These are phyloP conservation scores for Phytophthora cactorum DNA, from an alignment of 352 stramenopile genomes.

Conservation along the genomic window DNA sequence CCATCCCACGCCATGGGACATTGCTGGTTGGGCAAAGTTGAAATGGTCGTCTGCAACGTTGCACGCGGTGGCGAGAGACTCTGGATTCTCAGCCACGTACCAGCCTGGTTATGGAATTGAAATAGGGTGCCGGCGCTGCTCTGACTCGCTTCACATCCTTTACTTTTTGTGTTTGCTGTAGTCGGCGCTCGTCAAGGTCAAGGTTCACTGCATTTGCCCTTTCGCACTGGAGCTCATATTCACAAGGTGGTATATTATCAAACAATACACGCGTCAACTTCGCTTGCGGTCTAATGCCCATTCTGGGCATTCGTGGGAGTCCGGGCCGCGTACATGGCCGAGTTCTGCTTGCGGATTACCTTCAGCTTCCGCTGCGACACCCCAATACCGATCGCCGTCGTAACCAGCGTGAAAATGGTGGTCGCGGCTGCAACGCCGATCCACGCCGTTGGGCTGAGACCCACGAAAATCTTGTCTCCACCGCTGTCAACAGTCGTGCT, in stretches of 20 bases:
- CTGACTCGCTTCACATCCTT: constrained; percentile 17
- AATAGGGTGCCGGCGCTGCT: constrained; percentile 21
- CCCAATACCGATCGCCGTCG: constrained; percentile 47
- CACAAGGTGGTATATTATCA: constrained; percentile 11
- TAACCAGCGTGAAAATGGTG: constrained; percentile 55
- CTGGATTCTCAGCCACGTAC: constrained; percentile 24
- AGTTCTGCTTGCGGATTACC: constrained; percentile 59
- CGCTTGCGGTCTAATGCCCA: constrained; percentile 7
- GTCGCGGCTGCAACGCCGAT: constrained; percentile 59
- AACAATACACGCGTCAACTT: constrained; percentile 3
- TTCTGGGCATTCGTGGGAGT: constrained; percentile 20
- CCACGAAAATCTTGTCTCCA: constrained; percentile 66
- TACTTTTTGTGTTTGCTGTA: constrained; percentile 7
- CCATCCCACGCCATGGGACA: constrained; percentile 15
- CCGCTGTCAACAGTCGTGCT: constrained; percentile 65
- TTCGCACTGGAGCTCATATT: constrained; percentile 8
- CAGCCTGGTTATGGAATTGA: constrained; percentile 16
- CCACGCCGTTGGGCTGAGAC: constrained; percentile 58
- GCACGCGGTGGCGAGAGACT: constrained; percentile 6
- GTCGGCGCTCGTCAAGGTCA: neutral
- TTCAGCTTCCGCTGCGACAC: constrained; percentile 53
- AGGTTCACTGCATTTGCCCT: neutral
- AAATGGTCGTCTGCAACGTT: constrained; percentile 9
- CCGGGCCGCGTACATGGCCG: constrained; percentile 40
- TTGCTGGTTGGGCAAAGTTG: neutral